Base-by-base conservation (phyloP, 345 rosid genomes). In the Eucalyptus albens region DNA sequence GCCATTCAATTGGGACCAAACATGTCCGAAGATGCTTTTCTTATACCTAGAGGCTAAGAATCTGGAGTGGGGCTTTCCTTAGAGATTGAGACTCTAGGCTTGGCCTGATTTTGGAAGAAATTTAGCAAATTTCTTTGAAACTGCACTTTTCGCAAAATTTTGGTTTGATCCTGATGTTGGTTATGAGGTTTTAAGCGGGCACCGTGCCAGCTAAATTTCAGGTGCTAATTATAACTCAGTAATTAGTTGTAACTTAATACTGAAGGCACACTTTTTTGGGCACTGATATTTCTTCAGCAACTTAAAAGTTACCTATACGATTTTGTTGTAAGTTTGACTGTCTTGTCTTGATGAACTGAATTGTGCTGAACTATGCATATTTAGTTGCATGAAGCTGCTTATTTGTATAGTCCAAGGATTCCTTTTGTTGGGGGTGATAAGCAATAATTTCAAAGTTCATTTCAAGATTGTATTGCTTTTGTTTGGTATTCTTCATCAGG, bases 1-100 rank as follows among this genome's bases (percentile, higher is more conserved):
- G 83, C 91, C 91, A 83, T 87, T 88, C 86, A 72, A 60, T 45
- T 16, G 87, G 88, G 87, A 90, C 87, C 87, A 87, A 90, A 90
- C 60, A 81, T 49, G 60, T 49, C 29, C 50, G 69, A 87, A 87
- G 89, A 86, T 87, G 88, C 90, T 86, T 42, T 85, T 44, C n/a
- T 56, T 62, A 89, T 33, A 83, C 69, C 87, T 72, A 45, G 65
- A 47, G 50, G 59, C 87, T 87, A 60, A 47, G 51, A 81, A 65
- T 82, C 40, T 89, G 44, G 59, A n/a, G n/a, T 60, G 42, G 51
- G 19, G 19, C 47, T 3, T 67, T 83, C 77, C 29, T 82, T 69
- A 77, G 89, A 87, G 88, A 87, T 24, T 51, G 60, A 37, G 88
- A 60, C 56, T 69, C 19, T 88, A 47, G 47, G 44, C 27, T 86